phyloP scores from a whole-genome alignment of 2,329 filamentous ascomycete genomes.

The Beauveria rudraprayagi region DNA sequence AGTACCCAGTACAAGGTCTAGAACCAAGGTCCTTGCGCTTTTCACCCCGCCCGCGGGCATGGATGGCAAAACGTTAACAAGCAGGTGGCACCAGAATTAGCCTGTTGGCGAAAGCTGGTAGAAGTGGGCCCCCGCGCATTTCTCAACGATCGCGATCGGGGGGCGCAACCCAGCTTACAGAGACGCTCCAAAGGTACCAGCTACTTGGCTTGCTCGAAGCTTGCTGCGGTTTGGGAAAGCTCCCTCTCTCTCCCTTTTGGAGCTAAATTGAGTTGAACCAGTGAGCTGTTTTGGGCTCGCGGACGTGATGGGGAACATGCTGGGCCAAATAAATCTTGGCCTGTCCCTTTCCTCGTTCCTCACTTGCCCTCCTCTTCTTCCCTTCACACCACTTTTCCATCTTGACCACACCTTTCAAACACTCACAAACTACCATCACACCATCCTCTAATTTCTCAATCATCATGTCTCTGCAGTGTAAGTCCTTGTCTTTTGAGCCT shows the following conservation, averaged over 20 bases:
- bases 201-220: background rate
- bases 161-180: background rate
- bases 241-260: background rate
- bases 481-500: slow-evolving; percentile 20
- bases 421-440: background rate
- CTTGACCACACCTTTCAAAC: slow-evolving; percentile 1
- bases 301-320: background rate
- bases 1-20: slow-evolving; percentile 9
- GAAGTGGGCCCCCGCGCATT: background rate
- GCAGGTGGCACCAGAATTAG: background rate
- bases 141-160: slow-evolving; percentile 7
- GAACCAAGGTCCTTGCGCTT: background rate
- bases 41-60: too few relatives aligned
- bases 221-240: background rate
- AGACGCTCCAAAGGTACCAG: background rate
- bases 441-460: slow-evolving; percentile 13
- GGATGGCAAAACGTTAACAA: background rate
- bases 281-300: background rate
- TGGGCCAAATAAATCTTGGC: slow-evolving; percentile 1
- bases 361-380: slow-evolving; percentile 2
- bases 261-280: background rate
- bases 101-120: background rate
- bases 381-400: slow-evolving; percentile 10
- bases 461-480: slow-evolving; percentile 55
- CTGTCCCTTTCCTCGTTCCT: background rate